Percentiles rank a stretch among this genome's conserved stretches.
phyloP scores from a whole-genome alignment of 441 rosid genomes.

The Gossypium gossypioides region DNA sequence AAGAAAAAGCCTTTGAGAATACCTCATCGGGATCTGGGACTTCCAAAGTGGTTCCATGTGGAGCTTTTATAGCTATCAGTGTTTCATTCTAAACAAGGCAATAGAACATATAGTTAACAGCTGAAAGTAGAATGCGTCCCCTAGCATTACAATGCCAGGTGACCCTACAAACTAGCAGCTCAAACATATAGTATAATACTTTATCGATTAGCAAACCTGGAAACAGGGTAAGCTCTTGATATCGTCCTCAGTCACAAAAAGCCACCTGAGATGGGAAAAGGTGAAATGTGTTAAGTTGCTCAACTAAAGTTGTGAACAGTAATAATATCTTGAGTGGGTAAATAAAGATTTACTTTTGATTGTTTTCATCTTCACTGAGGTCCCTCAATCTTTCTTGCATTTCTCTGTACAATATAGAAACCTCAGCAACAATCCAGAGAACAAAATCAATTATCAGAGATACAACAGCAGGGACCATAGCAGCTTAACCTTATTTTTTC shows the following conservation, averaged over 20 bases:
- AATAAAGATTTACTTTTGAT: slow-evolving; percentile 51
- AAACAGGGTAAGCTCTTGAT: slow-evolving; percentile 85
- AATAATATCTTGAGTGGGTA: background rate
- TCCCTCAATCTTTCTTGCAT: slow-evolving; percentile 79
- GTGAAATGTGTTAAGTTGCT: slow-evolving; percentile 13
- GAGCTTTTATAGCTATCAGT: slow-evolving; percentile 90
- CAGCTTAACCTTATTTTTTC: slow-evolving; percentile 58
- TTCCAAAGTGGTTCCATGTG: slow-evolving; percentile 96
- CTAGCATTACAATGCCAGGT: background rate
- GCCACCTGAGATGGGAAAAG: slow-evolving; percentile 47
- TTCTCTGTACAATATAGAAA: slow-evolving; percentile 45
- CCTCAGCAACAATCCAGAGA: slow-evolving; percentile 21
- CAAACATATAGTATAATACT: background rate
- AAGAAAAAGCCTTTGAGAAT: slow-evolving; percentile 10
- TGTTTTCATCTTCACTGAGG: slow-evolving; percentile 80
- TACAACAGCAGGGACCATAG: slow-evolving; percentile 15
- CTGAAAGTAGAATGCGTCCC: background rate
- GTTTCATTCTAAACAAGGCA: slow-evolving; percentile 64
- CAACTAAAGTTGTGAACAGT: slow-evolving; percentile 6
- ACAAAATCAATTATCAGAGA: slow-evolving; percentile 7
- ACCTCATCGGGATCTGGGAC: slow-evolving; percentile 99
- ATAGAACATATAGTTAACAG: slow-evolving; percentile 8
- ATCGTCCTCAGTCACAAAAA: slow-evolving; percentile 93
- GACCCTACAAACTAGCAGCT: slow-evolving; percentile 9
- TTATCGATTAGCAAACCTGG: slow-evolving; percentile 41